phyloP scores from a whole-genome alignment of 441 rosid species.

The Erodium texanum region DNA sequence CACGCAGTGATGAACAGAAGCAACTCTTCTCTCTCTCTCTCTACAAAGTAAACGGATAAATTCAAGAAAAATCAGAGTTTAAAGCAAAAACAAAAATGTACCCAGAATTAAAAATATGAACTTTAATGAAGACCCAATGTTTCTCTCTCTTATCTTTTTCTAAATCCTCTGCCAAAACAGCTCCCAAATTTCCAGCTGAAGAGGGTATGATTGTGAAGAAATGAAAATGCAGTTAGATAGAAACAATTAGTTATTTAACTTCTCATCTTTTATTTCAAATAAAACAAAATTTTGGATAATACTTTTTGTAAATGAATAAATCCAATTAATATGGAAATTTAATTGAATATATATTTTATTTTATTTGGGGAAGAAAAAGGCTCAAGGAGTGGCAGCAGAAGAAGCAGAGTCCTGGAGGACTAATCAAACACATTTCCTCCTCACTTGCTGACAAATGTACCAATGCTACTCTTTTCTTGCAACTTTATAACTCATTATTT shows the following conservation, averaged over 20 bases:
- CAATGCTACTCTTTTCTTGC: constrained; percentile 14
- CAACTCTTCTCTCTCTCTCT: constrained; percentile 2
- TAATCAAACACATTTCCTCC: constrained; percentile 11
- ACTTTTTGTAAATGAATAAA: constrained; percentile 9
- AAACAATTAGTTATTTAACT: too few relatives aligned
- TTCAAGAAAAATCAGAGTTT: too few relatives aligned
- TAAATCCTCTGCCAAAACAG: background rate
- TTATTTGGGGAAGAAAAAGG: too few relatives aligned
- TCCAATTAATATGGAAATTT: background rate
- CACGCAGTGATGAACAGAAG: constrained; percentile 2
- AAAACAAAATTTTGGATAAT: background rate
- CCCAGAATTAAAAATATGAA: constrained; percentile 6
- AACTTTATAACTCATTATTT: too few relatives aligned
- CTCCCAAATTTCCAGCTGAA: background rate
- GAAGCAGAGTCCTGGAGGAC: too few relatives aligned
- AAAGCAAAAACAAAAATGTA: background rate
- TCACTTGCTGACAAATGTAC: constrained; percentile 18
- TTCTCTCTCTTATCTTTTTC: background rate
- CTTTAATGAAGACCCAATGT: background rate
- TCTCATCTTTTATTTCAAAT: background rate
- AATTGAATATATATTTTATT: too few relatives aligned
- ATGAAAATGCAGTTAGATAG: background rate
- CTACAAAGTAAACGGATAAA: constrained; percentile 10
- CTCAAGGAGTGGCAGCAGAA: too few relatives aligned
- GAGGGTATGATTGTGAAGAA: background rate